These are phyloP conservation scores for Apiospora hydei DNA, from an alignment of 2,329 filamentous ascomycete genomes.

Conservation along the genomic window DNA sequence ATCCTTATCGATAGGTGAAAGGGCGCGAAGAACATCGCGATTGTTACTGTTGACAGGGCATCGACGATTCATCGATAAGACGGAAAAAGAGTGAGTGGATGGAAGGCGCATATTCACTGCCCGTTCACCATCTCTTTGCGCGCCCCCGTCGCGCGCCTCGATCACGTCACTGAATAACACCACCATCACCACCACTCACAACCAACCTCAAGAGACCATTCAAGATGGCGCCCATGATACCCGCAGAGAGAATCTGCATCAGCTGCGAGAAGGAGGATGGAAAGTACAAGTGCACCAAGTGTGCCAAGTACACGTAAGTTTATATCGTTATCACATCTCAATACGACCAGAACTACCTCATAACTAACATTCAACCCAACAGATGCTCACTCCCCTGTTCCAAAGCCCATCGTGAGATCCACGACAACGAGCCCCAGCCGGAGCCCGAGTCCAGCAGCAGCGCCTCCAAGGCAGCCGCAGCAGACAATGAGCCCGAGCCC, in stretches of 20 bases:
- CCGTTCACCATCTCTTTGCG: not conserved
- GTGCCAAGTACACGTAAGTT: conserved; percentile 64
- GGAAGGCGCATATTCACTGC: not conserved
- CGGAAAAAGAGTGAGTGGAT: not conserved
- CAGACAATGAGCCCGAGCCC: not conserved
- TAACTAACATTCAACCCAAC: conserved; percentile 22
- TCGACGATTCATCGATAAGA: not conserved
- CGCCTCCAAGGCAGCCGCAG: not conserved
- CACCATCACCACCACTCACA: not conserved
- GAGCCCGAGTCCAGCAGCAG: not conserved
- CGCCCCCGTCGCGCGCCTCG: no score
- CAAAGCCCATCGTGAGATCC: conserved; percentile 55
- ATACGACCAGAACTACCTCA: not conserved
- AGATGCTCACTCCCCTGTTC: conserved; percentile 68
- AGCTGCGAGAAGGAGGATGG: conserved; percentile 58
- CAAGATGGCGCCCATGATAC: conserved; percentile 36
- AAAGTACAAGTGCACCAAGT: conserved; percentile 71
- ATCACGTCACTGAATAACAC: not conserved
- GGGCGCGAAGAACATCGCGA: not conserved
- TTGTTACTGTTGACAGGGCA: not conserved
- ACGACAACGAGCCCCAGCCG: conserved; percentile 43
- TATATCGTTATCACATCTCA: not conserved
- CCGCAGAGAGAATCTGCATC: conserved; percentile 53
- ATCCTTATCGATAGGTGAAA: conserved; percentile 12
- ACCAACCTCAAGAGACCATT: not conserved